Percentiles rank a stretch among this genome's conserved stretches.
phyloP scores from a whole-genome alignment of 2,329 filamentous ascomycete species.

The Trichophyton mentagrophytes region DNA sequence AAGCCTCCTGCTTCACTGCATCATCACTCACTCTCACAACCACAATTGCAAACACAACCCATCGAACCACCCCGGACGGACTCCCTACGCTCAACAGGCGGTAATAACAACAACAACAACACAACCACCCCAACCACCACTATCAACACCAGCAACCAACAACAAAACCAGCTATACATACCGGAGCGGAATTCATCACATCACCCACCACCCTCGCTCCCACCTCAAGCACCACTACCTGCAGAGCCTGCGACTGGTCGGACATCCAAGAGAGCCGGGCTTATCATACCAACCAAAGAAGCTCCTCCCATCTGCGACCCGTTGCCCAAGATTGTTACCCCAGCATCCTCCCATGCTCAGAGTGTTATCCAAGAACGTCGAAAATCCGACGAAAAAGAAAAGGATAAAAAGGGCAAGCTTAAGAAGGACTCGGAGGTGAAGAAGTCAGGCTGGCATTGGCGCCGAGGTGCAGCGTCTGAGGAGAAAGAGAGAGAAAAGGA shows the following conservation, averaged over 20 bases:
- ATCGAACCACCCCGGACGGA: neutral
- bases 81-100: neutral
- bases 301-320: constrained; percentile 48
- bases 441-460: constrained; percentile 71
- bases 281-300: constrained; percentile 26
- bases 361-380: neutral
- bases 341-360: neutral
- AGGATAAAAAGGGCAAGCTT: constrained; percentile 51
- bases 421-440: constrained; percentile 62
- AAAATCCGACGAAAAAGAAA: constrained; percentile 40
- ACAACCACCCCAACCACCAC: no score
- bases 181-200: constrained; percentile 43
- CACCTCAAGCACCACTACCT: constrained; percentile 27
- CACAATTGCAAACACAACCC: constrained; percentile 9
- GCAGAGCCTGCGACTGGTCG: constrained; percentile 16
- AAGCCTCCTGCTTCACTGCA: neutral
- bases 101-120: neutral
- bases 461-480: constrained; percentile 55
- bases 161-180: constrained; percentile 23
- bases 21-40: constrained; percentile 11
- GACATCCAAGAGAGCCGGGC: constrained; percentile 24
- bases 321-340: constrained; percentile 28
- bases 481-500: constrained; percentile 39
- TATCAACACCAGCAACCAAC: no score
- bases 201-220: constrained; percentile 36